phyloP scores from a whole-genome alignment of 441 rosid species.

The Geranium incanum region DNA sequence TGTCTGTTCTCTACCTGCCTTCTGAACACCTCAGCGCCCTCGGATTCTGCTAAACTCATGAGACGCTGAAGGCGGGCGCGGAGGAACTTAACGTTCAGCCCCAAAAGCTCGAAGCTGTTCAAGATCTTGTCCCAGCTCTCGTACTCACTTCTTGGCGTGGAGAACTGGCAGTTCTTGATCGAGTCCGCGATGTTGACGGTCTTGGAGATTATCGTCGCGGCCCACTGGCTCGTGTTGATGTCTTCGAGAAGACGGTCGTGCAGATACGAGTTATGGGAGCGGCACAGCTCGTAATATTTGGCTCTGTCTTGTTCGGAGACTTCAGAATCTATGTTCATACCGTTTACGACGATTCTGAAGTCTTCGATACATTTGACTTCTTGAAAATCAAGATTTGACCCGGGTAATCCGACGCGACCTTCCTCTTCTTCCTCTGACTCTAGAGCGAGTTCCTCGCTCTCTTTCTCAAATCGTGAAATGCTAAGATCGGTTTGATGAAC shows the following conservation, averaged over 20 bases:
- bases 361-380: conserved; percentile 5
- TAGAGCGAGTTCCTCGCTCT: neutral
- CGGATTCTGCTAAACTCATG: neutral
- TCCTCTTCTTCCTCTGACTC: neutral
- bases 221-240: neutral
- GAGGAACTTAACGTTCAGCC: neutral
- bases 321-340: neutral
- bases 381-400: neutral
- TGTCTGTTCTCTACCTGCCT: neutral
- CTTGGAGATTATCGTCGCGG: neutral
- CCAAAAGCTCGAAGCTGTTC: conserved; percentile 4
- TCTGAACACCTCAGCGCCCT: neutral
- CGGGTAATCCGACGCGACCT: too few relatives aligned
- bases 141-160: neutral
- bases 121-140: neutral
- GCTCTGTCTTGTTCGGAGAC: neutral
- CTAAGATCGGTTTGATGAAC: neutral
- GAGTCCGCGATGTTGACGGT: conserved; percentile 1
- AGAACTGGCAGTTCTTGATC: neutral
- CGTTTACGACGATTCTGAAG: neutral
- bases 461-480: neutral
- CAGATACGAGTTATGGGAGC: neutral
- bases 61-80: neutral
- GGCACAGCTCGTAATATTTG: conserved; percentile 1
- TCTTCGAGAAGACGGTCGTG: neutral